Percentiles rank a stretch among this genome's conserved stretches.
Conservation (phyloP, 116 monocot species). For the Dioscorea cayenensis region DNA sequence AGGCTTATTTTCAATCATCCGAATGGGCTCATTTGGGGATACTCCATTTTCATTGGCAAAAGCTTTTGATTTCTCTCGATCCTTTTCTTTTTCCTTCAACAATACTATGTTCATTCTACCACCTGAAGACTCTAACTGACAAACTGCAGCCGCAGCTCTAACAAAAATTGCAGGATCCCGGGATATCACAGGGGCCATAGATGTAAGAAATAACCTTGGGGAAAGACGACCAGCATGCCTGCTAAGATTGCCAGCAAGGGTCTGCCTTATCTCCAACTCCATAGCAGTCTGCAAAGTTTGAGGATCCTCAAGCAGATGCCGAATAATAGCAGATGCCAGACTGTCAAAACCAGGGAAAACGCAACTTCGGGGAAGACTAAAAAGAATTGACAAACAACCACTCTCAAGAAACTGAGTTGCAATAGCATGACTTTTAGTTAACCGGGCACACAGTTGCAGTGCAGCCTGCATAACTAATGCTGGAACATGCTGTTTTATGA, state of each 20-base stretch:
- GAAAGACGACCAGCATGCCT: conserved; percentile 49
- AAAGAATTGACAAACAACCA: conserved; percentile 52
- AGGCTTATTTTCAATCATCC: conserved; percentile 41
- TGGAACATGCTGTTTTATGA: conserved; percentile 58
- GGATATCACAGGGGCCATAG: conserved; percentile 66
- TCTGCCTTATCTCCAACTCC: conserved; percentile 77
- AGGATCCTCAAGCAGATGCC: conserved; percentile 81
- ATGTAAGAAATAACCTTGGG: conserved; percentile 50
- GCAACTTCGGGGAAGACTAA: conserved; percentile 49
- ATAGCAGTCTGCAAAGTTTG: conserved; percentile 85
- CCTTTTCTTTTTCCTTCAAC: conserved; percentile 70
- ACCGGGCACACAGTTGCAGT: conserved; percentile 60
- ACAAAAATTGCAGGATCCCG: conserved; percentile 69
- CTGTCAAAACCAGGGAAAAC: conserved; percentile 74
- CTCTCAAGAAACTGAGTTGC: conserved; percentile 56
- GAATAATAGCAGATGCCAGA: conserved; percentile 63
- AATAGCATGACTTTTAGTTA: conserved; percentile 68
- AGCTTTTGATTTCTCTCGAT: conserved; percentile 35
- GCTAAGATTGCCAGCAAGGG: conserved; percentile 37
- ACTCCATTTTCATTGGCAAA: conserved; percentile 26
- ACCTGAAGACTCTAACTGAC: conserved; percentile 64
- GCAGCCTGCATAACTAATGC: conserved; percentile 65
- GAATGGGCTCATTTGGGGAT: conserved; percentile 29
- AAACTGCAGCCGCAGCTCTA: conserved; percentile 66
- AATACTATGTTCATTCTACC: conserved; percentile 51